Conservation (phyloP, 225 moss, liverwort and hornwort genomes). For the Thuidium tamariscinum region DNA sequence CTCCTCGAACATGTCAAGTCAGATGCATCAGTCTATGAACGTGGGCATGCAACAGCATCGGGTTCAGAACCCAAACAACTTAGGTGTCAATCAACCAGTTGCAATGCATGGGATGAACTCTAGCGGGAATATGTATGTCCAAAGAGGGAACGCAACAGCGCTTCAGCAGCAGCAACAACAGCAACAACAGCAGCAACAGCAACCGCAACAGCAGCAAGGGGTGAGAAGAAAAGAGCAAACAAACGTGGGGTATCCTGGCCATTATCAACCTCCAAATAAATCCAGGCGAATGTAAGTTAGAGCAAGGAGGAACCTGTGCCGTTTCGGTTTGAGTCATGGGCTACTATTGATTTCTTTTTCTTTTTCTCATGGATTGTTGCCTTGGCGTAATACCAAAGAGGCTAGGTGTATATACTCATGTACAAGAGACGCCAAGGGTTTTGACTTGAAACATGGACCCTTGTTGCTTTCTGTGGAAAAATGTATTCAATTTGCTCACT, state of each 20-base stretch:
- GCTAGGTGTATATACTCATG: constrained; percentile 21
- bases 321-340: not conserved
- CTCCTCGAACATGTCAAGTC: constrained; percentile 48
- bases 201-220: constrained; percentile 20
- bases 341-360: not conserved
- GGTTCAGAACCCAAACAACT: constrained; percentile 25
- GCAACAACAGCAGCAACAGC: constrained; percentile 24
- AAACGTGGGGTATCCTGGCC: constrained; percentile 45
- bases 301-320: not conserved
- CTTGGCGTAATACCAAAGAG: not conserved
- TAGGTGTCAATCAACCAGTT: constrained; percentile 39
- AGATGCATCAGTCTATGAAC: constrained; percentile 46
- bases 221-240: constrained; percentile 75
- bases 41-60: constrained; percentile 46
- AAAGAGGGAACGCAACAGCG: constrained; percentile 28
- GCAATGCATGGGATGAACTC: constrained; percentile 40
- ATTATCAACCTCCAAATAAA: constrained; percentile 79
- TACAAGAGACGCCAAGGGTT: constrained; percentile 17
- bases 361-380: not conserved
- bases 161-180: constrained; percentile 32
- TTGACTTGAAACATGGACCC: not conserved
- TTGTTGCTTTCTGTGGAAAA: not conserved
- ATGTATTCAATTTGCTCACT: not conserved
- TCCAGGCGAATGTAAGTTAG: constrained; percentile 59
- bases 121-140: constrained; percentile 31